These are phyloP conservation scores for Byssochlamys sp. DNA, from an alignment of 2,329 filamentous ascomycete species.

Conservation along the genomic window DNA sequence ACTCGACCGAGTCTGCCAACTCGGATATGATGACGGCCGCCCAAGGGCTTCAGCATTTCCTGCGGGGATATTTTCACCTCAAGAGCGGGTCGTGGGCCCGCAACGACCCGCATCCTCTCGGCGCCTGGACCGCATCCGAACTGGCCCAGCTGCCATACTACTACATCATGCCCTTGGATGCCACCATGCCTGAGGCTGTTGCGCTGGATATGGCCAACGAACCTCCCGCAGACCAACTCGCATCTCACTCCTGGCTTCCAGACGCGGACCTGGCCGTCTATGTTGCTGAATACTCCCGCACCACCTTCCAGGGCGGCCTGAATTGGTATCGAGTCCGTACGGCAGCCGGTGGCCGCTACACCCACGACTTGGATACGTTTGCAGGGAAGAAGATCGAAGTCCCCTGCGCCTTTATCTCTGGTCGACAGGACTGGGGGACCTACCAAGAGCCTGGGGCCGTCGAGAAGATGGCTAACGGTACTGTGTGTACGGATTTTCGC, in stretches of 20 bases:
- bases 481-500: conserved; percentile 45
- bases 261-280: conserved; percentile 53
- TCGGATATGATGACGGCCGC: conserved; percentile 26
- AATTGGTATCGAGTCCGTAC: conserved; percentile 60
- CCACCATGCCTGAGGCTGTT: conserved; percentile 52
- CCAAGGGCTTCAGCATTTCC: conserved; percentile 46
- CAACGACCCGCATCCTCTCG: conserved; percentile 46
- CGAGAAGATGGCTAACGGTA: conserved; percentile 42
- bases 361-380: conserved; percentile 49
- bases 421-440: conserved; percentile 57
- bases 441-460: conserved; percentile 58
- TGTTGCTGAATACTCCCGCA: conserved; percentile 50
- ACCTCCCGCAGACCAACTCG: conserved; percentile 28
- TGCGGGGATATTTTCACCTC: conserved; percentile 59
- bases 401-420: conserved; percentile 53
- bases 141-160: conserved; percentile 55
- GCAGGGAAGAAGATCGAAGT: conserved; percentile 53
- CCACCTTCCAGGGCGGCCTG: conserved; percentile 55
- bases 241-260: conserved; percentile 44
- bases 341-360: conserved; percentile 33
- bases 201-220: conserved; percentile 46
- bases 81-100: conserved; percentile 54
- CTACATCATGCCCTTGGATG: conserved; percentile 54
- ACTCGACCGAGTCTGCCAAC: conserved; percentile 28
- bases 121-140: conserved; percentile 48